Conservation (phyloP, 2,329 filamentous ascomycete species). For the Cytospora piceicola region DNA sequence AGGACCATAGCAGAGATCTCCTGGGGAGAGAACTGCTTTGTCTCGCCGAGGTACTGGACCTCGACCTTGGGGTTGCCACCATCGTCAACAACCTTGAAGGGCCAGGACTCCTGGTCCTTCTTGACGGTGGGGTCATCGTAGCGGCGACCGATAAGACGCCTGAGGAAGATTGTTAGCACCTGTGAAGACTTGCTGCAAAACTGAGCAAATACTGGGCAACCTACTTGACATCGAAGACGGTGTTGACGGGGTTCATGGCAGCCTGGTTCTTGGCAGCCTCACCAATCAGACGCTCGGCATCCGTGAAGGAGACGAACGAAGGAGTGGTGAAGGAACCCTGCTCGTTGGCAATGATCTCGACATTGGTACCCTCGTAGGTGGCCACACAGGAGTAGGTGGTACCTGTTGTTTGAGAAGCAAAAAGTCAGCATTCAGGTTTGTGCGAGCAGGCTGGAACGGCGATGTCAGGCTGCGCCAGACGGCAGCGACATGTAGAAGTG, state of each 20-base stretch:
- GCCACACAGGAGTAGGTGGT: constrained; percentile 99
- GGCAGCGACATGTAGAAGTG: neutral
- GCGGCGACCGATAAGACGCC: constrained; percentile 95
- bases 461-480: neutral
- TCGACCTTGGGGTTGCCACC: constrained; percentile 87
- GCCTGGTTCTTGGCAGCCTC: constrained; percentile 99
- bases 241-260: constrained; percentile 98
- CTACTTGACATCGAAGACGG: constrained; percentile 99
- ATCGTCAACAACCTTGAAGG: constrained; percentile 96
- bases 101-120: constrained; percentile 99
- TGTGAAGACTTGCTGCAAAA: neutral
- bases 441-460: neutral
- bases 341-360: constrained; percentile 99
- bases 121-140: constrained; percentile 96
- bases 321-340: constrained; percentile 99
- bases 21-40: constrained; percentile 95
- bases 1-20: constrained; percentile 99
- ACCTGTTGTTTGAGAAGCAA: constrained; percentile 57
- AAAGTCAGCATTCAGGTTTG: constrained; percentile 33
- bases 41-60: constrained; percentile 94
- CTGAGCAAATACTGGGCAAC: constrained; percentile 40
- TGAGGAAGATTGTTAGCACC: constrained; percentile 42
- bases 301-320: constrained; percentile 98
- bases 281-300: constrained; percentile 98
- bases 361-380: constrained; percentile 98